Conservation (phyloP, 495 filamentous ascomycete genomes). For the Penicillium coffeae region DNA sequence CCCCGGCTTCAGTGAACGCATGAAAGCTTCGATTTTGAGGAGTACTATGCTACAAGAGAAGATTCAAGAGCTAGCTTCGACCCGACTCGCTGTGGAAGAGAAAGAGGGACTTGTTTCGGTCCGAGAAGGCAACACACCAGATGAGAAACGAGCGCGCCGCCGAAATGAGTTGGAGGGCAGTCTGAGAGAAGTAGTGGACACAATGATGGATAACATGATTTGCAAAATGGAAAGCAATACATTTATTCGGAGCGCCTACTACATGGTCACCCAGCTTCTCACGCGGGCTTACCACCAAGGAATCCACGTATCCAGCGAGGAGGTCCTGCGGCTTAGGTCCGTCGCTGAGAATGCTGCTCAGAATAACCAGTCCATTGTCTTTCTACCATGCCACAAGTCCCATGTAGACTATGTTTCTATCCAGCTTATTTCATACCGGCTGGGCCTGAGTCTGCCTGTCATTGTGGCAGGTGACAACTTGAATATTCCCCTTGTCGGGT, state of each 20-base stretch:
- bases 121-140: slow-evolving; percentile 31
- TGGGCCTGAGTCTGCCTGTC: slow-evolving; percentile 85
- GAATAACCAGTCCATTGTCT: slow-evolving; percentile 93
- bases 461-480: slow-evolving; percentile 95
- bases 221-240: slow-evolving; percentile 96
- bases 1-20: slow-evolving; percentile 82
- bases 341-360: slow-evolving; percentile 77
- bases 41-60: slow-evolving; percentile 69
- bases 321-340: slow-evolving; percentile 74
- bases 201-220: slow-evolving; percentile 90
- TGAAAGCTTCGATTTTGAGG: slow-evolving; percentile 71
- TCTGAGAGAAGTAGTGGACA: slow-evolving; percentile 71
- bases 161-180: slow-evolving; percentile 61
- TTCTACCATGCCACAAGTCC: slow-evolving; percentile 88
- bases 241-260: slow-evolving; percentile 91
- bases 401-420: slow-evolving; percentile 95
- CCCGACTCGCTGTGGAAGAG: slow-evolving; percentile 69
- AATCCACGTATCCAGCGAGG: slow-evolving; percentile 92
- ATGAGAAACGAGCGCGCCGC: slow-evolving; percentile 50
- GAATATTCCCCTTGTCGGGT: slow-evolving; percentile 85
- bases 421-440: slow-evolving; percentile 89
- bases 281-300: slow-evolving; percentile 94
- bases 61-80: slow-evolving; percentile 71
- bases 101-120: slow-evolving; percentile 64
- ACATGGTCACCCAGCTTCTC: slow-evolving; percentile 79